Evolutionary conservation across 202 grass and related monocot species (phyloP), one percentile per base, ranked within the genome.

Genomic region (Cymbopogon flexuosus): DNA sequence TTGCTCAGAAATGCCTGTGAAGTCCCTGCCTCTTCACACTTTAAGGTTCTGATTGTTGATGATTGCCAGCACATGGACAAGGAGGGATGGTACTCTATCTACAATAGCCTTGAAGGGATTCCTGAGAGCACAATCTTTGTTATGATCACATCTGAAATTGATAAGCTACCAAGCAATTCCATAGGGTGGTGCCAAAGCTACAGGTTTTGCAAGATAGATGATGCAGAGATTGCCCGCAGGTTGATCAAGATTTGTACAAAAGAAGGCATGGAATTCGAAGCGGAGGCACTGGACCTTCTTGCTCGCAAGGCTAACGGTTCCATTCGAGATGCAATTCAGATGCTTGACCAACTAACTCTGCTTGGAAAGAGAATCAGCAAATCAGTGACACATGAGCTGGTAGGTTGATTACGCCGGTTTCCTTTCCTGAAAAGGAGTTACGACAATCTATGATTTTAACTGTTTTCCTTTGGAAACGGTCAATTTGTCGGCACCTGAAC

Each of bases 201-300:
- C 79, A 86, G 81, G 24, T 98, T 98, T 82, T 73, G 56, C 64
- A 98, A 91, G 73, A 73, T 91, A 80, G 84, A 90, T 9, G 78
- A 87, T 35, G 62, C 72, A 72, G 88, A 81, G 59, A 85, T 98
- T 73, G 82, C 88, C 23, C 16, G 18, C 43, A 68, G 84, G 16
- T 84, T 98, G 83, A 86, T 85, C 49, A 89, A 79, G 54, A 93
- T 98, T 84, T 94, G 92, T 80, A 84, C 80, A 29, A 89, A 91
- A 88, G 95, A 98, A 93, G 79, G 85, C 40, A 86, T 94, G 82
- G 95, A 94, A 58, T 92, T 93, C 1, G 95, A 98, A 86, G 82
- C 70, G 0, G 92, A 93, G 30, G 95, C 90, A 21, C 65, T 98
- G 49, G 81, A 91, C 35, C 75, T 98, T 85, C 80, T 98, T 89